phyloP scores from a whole-genome alignment of 164 flowering plant genomes.

The Nymphaea thermarum region DNA sequence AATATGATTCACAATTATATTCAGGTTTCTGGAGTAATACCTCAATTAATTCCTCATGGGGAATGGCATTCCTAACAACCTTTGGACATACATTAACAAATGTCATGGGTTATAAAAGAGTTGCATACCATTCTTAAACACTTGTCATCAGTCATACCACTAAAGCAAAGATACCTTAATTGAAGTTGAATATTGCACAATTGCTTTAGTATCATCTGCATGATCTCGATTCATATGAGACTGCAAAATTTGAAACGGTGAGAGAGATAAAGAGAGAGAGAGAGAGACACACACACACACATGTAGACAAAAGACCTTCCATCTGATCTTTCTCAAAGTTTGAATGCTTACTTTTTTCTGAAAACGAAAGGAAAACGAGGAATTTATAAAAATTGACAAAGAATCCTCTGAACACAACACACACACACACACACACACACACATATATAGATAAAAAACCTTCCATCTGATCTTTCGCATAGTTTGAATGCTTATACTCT shows the following conservation, averaged over 20 bases:
- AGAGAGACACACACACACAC: no score
- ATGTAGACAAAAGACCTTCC: no score
- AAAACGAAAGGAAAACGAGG: not conserved
- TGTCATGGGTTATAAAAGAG: no score
- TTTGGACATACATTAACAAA: no score
- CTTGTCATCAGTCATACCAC: no score
- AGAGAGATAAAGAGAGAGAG: not conserved
- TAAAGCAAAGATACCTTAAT: slow-evolving; percentile 38
- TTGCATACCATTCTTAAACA: no score
- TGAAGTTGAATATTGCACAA: slow-evolving; percentile 71
- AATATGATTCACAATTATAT: no score
- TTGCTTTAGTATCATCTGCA: slow-evolving; percentile 73
- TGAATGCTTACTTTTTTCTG: not conserved
- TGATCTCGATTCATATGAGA: slow-evolving; percentile 97
- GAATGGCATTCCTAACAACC: no score
- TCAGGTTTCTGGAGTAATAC: no score
- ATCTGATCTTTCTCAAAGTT: no score
- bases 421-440: not conserved
- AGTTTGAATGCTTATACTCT: no score
- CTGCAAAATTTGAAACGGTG: slow-evolving; percentile 14
- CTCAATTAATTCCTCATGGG: no score
- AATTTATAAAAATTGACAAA: not conserved
- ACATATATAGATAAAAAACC: slow-evolving; percentile 1
- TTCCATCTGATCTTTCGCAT: not conserved
- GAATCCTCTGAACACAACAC: not conserved